Percentiles rank a stretch among this genome's conserved stretches.
phyloP scores from a whole-genome alignment of 768 basidiomycete genomes.

The Leucosporidium scottii region DNA sequence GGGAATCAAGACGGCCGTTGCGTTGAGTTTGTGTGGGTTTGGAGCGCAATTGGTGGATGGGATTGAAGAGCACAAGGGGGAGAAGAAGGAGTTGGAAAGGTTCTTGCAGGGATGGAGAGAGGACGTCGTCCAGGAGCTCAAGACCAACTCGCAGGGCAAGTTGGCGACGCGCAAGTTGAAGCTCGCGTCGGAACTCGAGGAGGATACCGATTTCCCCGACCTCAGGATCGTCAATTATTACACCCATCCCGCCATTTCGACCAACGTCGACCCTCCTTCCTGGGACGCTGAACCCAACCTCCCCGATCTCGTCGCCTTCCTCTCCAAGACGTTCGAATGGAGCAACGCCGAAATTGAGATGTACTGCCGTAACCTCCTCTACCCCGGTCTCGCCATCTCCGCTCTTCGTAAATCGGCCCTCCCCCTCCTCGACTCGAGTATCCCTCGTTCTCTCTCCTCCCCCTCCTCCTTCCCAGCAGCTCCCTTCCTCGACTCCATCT shows the following conservation, averaged over 20 bases:
- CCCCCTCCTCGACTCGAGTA: background rate
- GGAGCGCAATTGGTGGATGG: constrained; percentile 7
- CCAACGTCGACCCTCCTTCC: background rate
- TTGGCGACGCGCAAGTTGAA: background rate
- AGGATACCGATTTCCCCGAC: constrained; percentile 3
- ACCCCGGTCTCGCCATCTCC: constrained; percentile 7
- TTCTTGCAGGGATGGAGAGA: constrained; percentile 15
- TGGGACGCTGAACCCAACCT: constrained; percentile 4
- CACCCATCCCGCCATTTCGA: constrained; percentile 8
- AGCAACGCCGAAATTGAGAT: constrained; percentile 4
- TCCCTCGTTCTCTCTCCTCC: background rate
- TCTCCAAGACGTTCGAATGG: constrained; percentile 18
- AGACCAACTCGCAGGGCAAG: constrained; percentile 6
- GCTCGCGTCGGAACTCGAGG: constrained; percentile 14
- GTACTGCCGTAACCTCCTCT: constrained; percentile 6
- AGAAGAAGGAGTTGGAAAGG: background rate
- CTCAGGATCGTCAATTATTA: constrained; percentile 12
- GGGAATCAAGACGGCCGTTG: background rate
- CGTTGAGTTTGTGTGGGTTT: constrained; percentile 13
- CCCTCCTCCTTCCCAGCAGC: background rate
- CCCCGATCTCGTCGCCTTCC: constrained; percentile 1
- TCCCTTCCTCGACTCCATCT: background rate
- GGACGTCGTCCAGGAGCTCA: constrained; percentile 14
- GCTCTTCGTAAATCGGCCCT: constrained; percentile 3
- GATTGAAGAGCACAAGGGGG: background rate